Conservation (phyloP, 108 stramenopile genomes). For the Cylindrotheca fusiformis region DNA sequence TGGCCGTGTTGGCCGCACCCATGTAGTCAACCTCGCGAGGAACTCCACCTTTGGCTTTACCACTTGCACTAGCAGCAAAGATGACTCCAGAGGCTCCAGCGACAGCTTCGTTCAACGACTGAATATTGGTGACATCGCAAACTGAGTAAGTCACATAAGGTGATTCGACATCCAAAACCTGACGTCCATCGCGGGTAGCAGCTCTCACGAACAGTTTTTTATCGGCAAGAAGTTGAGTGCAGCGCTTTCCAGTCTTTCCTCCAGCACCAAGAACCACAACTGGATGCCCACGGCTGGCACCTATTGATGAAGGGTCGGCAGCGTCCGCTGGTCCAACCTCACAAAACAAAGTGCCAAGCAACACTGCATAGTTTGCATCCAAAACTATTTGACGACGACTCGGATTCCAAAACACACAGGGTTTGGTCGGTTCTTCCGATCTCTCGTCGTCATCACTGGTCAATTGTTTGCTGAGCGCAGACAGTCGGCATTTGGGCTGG, state of each 20-base stretch:
- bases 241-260: constrained; percentile 12
- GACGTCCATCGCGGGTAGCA: constrained; percentile 7
- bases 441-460: too few relatives aligned
- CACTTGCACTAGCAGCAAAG: constrained; percentile 71
- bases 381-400: too few relatives aligned
- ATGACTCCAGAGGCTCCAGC: constrained; percentile 57
- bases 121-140: constrained; percentile 48
- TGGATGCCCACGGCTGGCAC: neutral
- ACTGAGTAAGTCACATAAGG: constrained; percentile 9
- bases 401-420: too few relatives aligned
- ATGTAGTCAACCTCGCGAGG: constrained; percentile 61
- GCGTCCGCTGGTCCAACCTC: neutral
- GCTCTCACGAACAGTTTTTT: constrained; percentile 8
- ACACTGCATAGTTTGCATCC: neutral
- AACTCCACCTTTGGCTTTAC: constrained; percentile 50
- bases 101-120: constrained; percentile 30
- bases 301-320: neutral
- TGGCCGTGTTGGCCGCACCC: constrained; percentile 61
- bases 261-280: neutral
- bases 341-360: neutral
- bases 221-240: constrained; percentile 10
- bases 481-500: too few relatives aligned
- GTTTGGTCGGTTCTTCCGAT: too few relatives aligned
- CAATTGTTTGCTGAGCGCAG: too few relatives aligned
- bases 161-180: constrained; percentile 2